Evolutionary conservation across 1,284 basidiomycete species (phyloP), one percentile per base, ranked within the genome.

Genomic region (Porodaedalea pini): DNA sequence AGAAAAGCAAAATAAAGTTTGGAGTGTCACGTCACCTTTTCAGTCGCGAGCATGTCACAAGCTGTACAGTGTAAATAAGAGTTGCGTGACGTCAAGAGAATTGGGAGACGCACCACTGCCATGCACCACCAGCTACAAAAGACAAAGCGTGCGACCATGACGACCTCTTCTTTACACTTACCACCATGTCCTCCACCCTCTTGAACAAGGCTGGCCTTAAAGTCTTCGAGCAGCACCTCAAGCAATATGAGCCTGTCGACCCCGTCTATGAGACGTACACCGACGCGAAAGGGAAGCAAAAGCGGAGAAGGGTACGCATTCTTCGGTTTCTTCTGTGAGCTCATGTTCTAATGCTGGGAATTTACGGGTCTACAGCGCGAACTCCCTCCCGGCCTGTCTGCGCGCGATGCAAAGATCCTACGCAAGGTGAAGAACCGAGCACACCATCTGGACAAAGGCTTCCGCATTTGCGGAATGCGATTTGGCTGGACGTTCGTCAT

Each of bases 381-480:
- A 4, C 70, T 86, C 0, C 92, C 92, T 0, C 83, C 85, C 6
- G 94, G 93, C 0, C 79, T 97, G 2, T 90, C 91, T 0, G 71
- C 78, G 31, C 79, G 86, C 31, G 93, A 97, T 61, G 80, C 80
- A n/a, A 84, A 83, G 63, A 85, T 93, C 51, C 77, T 94, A 52
- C 80, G 79, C 64, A 82, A 86, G 17, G 83, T 95, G 44, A 83
- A 91, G 68, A 75, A 78, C 52, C 79, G 94, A 6, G 94, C 95
- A 0, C 93, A 94, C 68, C 84, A 88, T 68, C 87, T 98, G 56
- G 95, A 98, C 77, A 95, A 94, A 71, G 89, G 92, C 5, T 91
- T 98, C 75, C 77, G 70, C 48, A 55, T 98, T 8, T 92, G 87
- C 64, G 93, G 94, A 2, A 72, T 97, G 60, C 82, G 85, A 7